Evolutionary conservation across 1,284 basidiomycete genomes (phyloP).

Genomic region (Leccinum subrobustum): DNA sequence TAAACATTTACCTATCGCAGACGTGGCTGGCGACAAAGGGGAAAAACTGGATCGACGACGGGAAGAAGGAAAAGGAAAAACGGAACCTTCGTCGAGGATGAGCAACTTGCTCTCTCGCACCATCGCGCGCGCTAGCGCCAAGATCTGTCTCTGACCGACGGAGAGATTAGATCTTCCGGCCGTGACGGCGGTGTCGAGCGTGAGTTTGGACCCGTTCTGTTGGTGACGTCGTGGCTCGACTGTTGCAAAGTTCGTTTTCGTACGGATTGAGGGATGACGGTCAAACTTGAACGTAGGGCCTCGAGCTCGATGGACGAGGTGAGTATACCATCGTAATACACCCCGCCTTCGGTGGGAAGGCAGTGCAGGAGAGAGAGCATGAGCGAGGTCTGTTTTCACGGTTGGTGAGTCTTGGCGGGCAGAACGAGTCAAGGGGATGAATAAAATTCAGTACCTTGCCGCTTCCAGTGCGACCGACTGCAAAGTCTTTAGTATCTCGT

Average conservation of each 20-base stretch:
- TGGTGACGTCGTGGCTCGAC: constrained; percentile 27
- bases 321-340: constrained; percentile 50
- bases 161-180: constrained; percentile 64
- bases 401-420: not conserved
- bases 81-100: constrained; percentile 35
- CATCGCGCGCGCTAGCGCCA: constrained; percentile 44
- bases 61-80: not conserved
- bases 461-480: constrained; percentile 18
- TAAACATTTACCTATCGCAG: not conserved
- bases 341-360: constrained; percentile 56
- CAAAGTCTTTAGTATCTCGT: not conserved
- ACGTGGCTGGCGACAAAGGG: not conserved
- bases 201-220: constrained; percentile 15
- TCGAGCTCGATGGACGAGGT: constrained; percentile 31
- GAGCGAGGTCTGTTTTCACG: constrained; percentile 42
- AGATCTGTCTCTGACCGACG: constrained; percentile 71
- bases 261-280: constrained; percentile 59
- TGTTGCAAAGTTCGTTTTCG: constrained; percentile 30
- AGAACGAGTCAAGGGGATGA: too few species aligned
- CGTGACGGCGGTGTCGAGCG: constrained; percentile 43
- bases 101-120: constrained; percentile 32
- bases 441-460: constrained; percentile 8
- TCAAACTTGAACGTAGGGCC: constrained; percentile 53
- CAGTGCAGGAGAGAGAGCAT: constrained; percentile 51
- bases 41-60: constrained; percentile 6